phyloP scores from a whole-genome alignment of 1,284 basidiomycete genomes.

The Lignosus rhinocerotis region DNA sequence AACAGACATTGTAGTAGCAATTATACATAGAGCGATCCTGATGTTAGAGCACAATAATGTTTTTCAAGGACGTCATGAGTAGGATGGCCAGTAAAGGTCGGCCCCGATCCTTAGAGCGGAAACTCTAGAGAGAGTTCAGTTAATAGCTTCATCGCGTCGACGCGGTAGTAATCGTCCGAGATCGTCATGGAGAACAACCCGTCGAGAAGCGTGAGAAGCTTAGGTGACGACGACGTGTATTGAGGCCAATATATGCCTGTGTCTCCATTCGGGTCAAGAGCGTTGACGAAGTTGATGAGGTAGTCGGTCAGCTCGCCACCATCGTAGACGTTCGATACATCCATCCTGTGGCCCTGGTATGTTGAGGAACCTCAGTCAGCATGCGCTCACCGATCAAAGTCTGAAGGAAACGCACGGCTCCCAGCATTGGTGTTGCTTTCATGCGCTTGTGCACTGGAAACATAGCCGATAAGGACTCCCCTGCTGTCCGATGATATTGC shows the following conservation, averaged over 20 bases:
- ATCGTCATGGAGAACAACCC: constrained; percentile 26
- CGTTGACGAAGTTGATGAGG: constrained; percentile 29
- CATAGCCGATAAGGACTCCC: neutral
- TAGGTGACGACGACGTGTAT: constrained; percentile 20
- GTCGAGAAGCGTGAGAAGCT: constrained; percentile 28
- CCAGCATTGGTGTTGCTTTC: constrained; percentile 43
- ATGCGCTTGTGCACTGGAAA: constrained; percentile 45
- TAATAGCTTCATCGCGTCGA: constrained; percentile 39
- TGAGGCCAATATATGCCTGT: constrained; percentile 23
- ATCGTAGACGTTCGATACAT: constrained; percentile 26
- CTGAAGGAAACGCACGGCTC: constrained; percentile 38
- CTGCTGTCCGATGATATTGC: neutral
- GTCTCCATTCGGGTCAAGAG: constrained; percentile 30
- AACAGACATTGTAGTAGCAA: no score
- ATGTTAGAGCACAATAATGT: neutral
- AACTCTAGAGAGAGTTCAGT: constrained; percentile 38
- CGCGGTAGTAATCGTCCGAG: constrained; percentile 34
- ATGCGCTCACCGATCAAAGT: neutral
- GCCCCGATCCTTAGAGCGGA: constrained; percentile 30
- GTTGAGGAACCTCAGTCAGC: no score
- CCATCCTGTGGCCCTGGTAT: constrained; percentile 22
- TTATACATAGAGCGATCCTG: no score
- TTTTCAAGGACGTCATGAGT: neutral
- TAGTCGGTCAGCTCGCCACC: constrained; percentile 27
- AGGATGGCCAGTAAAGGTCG: neutral